Base-by-base conservation (phyloP, 2,329 filamentous ascomycete genomes). In the Thyridium curvatum region DNA sequence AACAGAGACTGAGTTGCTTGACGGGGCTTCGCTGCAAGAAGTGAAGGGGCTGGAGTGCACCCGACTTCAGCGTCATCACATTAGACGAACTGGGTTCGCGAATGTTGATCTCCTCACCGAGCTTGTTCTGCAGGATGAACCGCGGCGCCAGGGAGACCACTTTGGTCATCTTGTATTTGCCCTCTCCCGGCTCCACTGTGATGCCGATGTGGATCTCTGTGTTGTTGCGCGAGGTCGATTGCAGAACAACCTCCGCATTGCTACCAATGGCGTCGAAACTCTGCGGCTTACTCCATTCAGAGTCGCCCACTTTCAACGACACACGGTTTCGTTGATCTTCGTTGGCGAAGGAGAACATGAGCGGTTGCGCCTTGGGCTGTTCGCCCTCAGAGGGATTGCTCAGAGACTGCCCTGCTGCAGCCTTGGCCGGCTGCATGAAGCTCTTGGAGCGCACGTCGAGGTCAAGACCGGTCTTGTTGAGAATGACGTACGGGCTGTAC, bases 251-350 rank as follows among this genome's bases (percentile, higher is more conserved):
- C 51, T 96, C 90, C 13, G 88, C 84, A 1, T 84, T 89, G 53
- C 91, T 97, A 26, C 93, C 93, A 47, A 98, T 93, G 15, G 93
- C 93, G 55, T 98, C 94, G 52, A 98, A 95, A 72, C 88, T 96
- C 58, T 97, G 91, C 1, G 91, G 88, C 57, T 93, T 95, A 65
- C 93, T 97, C 94, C 93, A 98, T 43, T 82, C 78, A 1, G 93
- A 96, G 39, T 94, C 85, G 5, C 85, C 88, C 31, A 96, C 79
- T 63, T 87, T 94, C 43, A 98, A 68, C 33, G 94, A 68, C 7
- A 88, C 89, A 48, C 93, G 81, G 59, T 98, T 98, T 51, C 88
- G 87, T 50, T 86, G 85, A 53, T 98, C 93, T 47, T 95, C 86
- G 15, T 76, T 87, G 2, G 80, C 78, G 58, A 85, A 98, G 0